Evolutionary conservation across 148 eudicot genomes (phyloP), one percentile per base, ranked within the genome.

Genomic region (Silene latifolia): DNA sequence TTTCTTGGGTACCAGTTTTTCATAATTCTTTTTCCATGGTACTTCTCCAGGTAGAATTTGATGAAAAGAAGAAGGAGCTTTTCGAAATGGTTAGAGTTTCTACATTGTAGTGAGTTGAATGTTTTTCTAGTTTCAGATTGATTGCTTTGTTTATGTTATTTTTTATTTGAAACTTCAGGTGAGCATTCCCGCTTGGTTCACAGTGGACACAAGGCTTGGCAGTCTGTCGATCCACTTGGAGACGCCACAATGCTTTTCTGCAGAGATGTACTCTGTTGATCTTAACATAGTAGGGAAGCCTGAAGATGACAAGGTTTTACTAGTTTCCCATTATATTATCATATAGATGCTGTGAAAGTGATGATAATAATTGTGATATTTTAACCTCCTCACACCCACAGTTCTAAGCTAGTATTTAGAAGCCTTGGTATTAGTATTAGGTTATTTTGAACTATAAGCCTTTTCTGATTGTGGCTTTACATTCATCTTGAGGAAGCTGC

Each of bases 211-310:
- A 21, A 89, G 92, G 89, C 99, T 95, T 65, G 99, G 99, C 74
- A 85, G 92, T 83, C 87, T 95, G 86, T 89, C 99, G 8, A 80
- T 95, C 64, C 96, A 95, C 85, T 78, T 95, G 83, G 99, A 95
- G 58, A 89, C 99, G 39, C 94, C 97, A 29, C 99, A 95, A 80
- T 95, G 99, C 88, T 95, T 95, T 86, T 89, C 96, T 20, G 99
- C 99, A 65, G 99, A 95, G 85, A 95, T 92, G 99, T 95, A 95
- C 82, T 92, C 99, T 59, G 92, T 83, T 68, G 99, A 95, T 76
- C 93, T 95, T 32, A 79, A 82, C 80, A 95, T 95, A 73, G 12
- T 69, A 47, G 97, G 89, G 75, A 92, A 92, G 84, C 88, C 97
- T 46, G 99, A 95, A 79, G 99, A 95, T 84, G 99, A 95, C 82